phyloP scores from a whole-genome alignment of 495 filamentous ascomycete genomes.

The Parathielavia hyrcaniae region DNA sequence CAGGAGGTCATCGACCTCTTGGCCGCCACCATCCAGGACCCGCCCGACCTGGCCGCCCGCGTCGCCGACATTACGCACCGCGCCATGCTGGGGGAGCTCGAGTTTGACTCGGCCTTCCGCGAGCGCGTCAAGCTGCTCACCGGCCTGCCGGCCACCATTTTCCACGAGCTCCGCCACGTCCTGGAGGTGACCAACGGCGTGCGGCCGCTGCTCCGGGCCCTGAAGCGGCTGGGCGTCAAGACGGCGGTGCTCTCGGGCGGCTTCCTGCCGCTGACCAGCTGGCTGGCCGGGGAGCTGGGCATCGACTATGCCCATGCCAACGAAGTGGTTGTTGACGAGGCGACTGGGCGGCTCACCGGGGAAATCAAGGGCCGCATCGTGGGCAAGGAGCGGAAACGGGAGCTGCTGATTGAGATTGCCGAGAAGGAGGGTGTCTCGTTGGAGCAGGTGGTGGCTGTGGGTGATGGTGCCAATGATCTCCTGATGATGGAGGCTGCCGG shows the following conservation, averaged over 20 bases:
- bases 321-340: slow-evolving; percentile 60
- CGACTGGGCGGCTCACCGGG: slow-evolving; percentile 67
- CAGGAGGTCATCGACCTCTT: slow-evolving; percentile 97
- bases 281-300: slow-evolving; percentile 71
- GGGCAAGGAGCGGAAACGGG: slow-evolving; percentile 70
- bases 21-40: slow-evolving; percentile 60
- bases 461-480: slow-evolving; percentile 93
- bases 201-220: slow-evolving; percentile 57
- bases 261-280: slow-evolving; percentile 80
- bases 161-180: slow-evolving; percentile 64
- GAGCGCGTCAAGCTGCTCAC: slow-evolving; percentile 74
- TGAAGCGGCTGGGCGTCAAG: slow-evolving; percentile 72
- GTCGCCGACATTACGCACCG: slow-evolving; percentile 72
- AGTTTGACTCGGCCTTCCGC: slow-evolving; percentile 75
- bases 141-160: slow-evolving; percentile 72
- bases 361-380: slow-evolving; percentile 73
- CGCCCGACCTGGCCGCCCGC: slow-evolving; percentile 53
- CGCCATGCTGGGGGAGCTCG: slow-evolving; percentile 95
- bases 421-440: slow-evolving; percentile 61
- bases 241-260: slow-evolving; percentile 88
- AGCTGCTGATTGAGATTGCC: slow-evolving; percentile 71
- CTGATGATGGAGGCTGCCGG: slow-evolving; percentile 87
- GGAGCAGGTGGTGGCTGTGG: slow-evolving; percentile 76
- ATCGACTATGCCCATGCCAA: slow-evolving; percentile 87
- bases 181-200: slow-evolving; percentile 80